phyloP scores from a whole-genome alignment of 164 flowering plant genomes.

The Vitis vinifera region DNA sequence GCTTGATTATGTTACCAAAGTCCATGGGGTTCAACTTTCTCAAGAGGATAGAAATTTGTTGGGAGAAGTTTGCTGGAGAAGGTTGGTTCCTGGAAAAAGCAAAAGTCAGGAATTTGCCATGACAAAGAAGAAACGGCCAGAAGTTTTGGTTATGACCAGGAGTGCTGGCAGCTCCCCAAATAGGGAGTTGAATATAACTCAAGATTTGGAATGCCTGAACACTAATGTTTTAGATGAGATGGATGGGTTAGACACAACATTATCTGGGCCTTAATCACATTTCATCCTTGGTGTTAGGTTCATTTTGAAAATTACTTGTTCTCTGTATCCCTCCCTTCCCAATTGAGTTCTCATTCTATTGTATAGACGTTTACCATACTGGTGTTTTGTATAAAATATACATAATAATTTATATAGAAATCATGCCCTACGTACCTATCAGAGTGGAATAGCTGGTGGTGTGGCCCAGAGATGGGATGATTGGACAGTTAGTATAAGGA shows the following conservation, averaged over 20 bases:
- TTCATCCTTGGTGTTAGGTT: too few species aligned
- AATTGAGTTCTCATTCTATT: too few species aligned
- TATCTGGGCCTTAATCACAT: not conserved
- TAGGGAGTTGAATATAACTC: slow-evolving; percentile 13
- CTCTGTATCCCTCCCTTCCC: too few species aligned
- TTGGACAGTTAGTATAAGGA: too few species aligned
- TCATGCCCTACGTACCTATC: too few species aligned
- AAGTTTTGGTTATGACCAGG: slow-evolving; percentile 39
- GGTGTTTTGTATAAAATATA: too few species aligned
- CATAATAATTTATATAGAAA: too few species aligned
- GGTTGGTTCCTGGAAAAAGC: slow-evolving; percentile 45
- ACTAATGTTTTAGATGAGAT: slow-evolving; percentile 38
- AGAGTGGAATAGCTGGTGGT: too few species aligned
- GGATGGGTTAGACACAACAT: slow-evolving; percentile 39
- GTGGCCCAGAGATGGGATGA: too few species aligned
- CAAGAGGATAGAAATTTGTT: slow-evolving; percentile 48
- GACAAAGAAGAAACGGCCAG: slow-evolving; percentile 19
- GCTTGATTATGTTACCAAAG: slow-evolving; percentile 9
- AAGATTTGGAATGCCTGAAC: slow-evolving; percentile 12
- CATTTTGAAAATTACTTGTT: too few species aligned
- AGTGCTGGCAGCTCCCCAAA: slow-evolving; percentile 61
- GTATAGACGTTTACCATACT: too few species aligned
- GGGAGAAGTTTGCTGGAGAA: slow-evolving; percentile 36
- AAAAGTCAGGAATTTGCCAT: slow-evolving; percentile 58
- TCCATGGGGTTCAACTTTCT: slow-evolving; percentile 30